Base-by-base conservation (phyloP, 208 protist genomes). In the Crithidia acanthocephali region DNA sequence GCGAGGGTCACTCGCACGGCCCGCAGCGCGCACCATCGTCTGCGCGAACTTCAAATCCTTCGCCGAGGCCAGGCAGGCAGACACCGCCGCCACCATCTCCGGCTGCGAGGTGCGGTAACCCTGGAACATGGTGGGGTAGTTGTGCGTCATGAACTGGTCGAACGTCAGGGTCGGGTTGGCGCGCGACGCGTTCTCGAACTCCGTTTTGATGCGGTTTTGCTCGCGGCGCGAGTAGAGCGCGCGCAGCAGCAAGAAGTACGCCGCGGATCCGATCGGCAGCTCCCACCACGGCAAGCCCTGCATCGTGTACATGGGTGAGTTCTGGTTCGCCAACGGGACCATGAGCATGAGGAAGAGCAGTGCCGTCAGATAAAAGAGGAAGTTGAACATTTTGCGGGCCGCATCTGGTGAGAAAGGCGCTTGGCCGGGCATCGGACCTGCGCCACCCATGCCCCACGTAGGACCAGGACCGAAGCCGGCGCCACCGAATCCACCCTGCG, bases 221-320 rank as follows among this genome's bases (percentile, higher is more conserved):
- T 94, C 85, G 32, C 64, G 63, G 48, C 80, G 79, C 2, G 87
- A 82, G 55, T 90, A 86, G 20, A 96, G 63, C 3, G 77, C 74
- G 6, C 85, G 77, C 32, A 94, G 81, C 8, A 96, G 68, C 28
- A 93, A 59, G 70, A 80, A 92, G 71, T 85, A 87, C n/a, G 88
- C 69, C 13, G 80, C 72, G 0, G 84, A 83, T 16, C 74, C 65
- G 22, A 90, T 79, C 16, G 91, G 88, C 32, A 94, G 76, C 66
- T 94, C 81, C 83, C 87, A 93, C 88, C 86, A 94, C 44, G 82
- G 81, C 30, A 93, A 68, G 23, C 80, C 87, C 53, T 89, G 85
- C 85, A 93, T 78, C 56, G 79, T 79, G 65, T 85, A 77, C 53
- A 93, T 78, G 44, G 85, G 64, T 20, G 83, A 93, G 64, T 86